These are phyloP conservation scores for Arthrocladium fulminans DNA, from an alignment of 2,329 filamentous ascomycete genomes.

Conservation along the genomic window DNA sequence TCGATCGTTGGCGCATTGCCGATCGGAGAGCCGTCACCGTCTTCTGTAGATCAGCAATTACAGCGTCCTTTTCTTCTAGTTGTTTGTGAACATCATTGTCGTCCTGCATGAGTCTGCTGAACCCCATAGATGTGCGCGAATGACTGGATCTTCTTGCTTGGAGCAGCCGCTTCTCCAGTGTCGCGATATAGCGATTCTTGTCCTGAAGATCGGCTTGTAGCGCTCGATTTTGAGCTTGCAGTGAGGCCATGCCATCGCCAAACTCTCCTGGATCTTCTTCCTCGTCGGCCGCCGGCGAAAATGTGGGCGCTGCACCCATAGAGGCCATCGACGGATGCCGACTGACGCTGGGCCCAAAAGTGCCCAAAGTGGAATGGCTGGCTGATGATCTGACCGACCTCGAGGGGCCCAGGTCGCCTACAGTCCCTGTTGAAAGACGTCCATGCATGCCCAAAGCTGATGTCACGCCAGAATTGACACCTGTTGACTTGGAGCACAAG, in stretches of 20 bases:
- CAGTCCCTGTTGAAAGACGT: slow-evolving; percentile 44
- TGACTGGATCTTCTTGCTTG: slow-evolving; percentile 87
- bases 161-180: slow-evolving; percentile 80
- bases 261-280: slow-evolving; percentile 71
- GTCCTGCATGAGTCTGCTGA: slow-evolving; percentile 60
- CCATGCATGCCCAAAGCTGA: slow-evolving; percentile 58
- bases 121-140: slow-evolving; percentile 70
- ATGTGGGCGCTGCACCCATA: slow-evolving; percentile 31
- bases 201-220: slow-evolving; percentile 91
- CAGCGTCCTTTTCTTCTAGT: slow-evolving; percentile 90
- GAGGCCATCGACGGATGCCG: slow-evolving; percentile 61
- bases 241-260: slow-evolving; percentile 73
- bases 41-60: slow-evolving; percentile 87
- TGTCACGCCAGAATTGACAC: slow-evolving; percentile 75
- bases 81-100: slow-evolving; percentile 73
- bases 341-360: slow-evolving; percentile 45
- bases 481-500: slow-evolving; percentile 87
- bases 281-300: slow-evolving; percentile 36
- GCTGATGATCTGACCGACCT: slow-evolving; percentile 61
- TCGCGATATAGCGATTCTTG: slow-evolving; percentile 93
- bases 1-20: slow-evolving; percentile 75
- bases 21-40: slow-evolving; percentile 83
- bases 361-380: slow-evolving; percentile 51
- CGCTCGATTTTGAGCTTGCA: slow-evolving; percentile 79
- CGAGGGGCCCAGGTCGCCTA: slow-evolving; percentile 28